Conservation (phyloP, 805 yeast genomes). For the Blastobotrys muscicola region DNA sequence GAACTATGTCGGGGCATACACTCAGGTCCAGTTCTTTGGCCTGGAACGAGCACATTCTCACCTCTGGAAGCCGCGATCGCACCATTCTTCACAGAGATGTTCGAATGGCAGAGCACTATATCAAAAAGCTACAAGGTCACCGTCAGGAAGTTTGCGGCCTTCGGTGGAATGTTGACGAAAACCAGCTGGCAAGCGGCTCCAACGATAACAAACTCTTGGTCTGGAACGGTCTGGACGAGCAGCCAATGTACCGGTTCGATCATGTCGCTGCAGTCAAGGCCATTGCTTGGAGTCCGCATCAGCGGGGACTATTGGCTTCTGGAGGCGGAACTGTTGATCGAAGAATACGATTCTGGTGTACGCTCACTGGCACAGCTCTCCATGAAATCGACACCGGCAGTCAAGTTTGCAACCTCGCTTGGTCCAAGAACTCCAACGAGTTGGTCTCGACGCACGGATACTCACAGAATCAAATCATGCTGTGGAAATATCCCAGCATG, state of each 20-base stretch:
- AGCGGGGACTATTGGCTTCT: conserved; percentile 81
- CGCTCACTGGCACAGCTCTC: conserved; percentile 61
- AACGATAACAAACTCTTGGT: conserved; percentile 81
- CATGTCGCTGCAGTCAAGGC: conserved; percentile 97
- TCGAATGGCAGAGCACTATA: conserved; percentile 71
- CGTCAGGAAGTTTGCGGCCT: conserved; percentile 95
- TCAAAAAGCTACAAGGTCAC: conserved; percentile 63
- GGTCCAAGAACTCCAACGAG: conserved; percentile 91
- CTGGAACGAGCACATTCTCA: conserved; percentile 86
- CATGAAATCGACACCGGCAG: conserved; percentile 91
- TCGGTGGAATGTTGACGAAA: conserved; percentile 86
- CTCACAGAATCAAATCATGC: conserved; percentile 77
- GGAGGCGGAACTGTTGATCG: conserved; percentile 98
- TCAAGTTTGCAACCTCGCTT: conserved; percentile 86
- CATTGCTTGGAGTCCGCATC: conserved; percentile 96
- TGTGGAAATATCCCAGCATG: conserved; percentile 92
- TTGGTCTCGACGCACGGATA: conserved; percentile 93
- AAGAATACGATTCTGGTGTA: conserved; percentile 85
- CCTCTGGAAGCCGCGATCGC: conserved; percentile 82
- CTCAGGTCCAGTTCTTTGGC: conserved; percentile 79
- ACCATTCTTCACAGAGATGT: conserved; percentile 86
- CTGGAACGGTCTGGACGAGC: conserved; percentile 70
- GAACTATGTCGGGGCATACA: conserved; percentile 88
- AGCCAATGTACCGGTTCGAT: conserved; percentile 70
- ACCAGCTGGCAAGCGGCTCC: conserved; percentile 90